These are phyloP conservation scores for Arabidopsis hybrid DNA, from an alignment of 441 rosid genomes.

Conservation along the genomic window DNA sequence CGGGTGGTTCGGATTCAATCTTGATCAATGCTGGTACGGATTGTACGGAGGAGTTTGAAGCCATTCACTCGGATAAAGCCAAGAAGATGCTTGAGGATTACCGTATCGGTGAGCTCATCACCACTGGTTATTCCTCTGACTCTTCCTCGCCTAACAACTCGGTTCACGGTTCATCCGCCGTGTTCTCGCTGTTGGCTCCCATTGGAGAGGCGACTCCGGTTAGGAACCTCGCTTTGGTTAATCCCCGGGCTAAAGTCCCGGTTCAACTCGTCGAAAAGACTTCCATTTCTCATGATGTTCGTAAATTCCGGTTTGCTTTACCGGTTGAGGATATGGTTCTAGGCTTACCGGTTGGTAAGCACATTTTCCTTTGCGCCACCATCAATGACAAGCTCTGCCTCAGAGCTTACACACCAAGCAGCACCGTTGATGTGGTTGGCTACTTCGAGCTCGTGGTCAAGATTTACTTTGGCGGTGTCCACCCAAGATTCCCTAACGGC, in stretches of 20 bases:
- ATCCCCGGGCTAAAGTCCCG: constrained; percentile 72
- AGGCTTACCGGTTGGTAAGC: constrained; percentile 88
- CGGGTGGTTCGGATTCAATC: constrained; percentile 87
- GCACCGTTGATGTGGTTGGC: constrained; percentile 66
- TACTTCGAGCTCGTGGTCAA: constrained; percentile 82
- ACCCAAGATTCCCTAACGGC: constrained; percentile 81
- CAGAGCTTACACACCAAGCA: constrained; percentile 89
- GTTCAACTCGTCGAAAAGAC: constrained; percentile 75
- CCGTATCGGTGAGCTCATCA: constrained; percentile 74
- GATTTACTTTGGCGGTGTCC: constrained; percentile 73
- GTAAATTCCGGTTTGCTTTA: constrained; percentile 71
- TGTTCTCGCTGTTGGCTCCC: constrained; percentile 54
- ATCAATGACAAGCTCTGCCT: constrained; percentile 78
- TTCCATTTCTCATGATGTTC: constrained; percentile 75
- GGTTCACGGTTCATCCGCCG: constrained; percentile 54
- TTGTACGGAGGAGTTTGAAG: constrained; percentile 94
- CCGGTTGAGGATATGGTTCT: constrained; percentile 51
- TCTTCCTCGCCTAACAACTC: constrained; percentile 74
- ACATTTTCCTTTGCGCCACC: constrained; percentile 71
- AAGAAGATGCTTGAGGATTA: constrained; percentile 81
- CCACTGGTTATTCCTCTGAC: constrained; percentile 57
- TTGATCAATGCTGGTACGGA: constrained; percentile 88
- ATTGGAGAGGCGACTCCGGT: constrained; percentile 56
- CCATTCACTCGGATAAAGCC: constrained; percentile 90
- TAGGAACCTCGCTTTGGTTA: constrained; percentile 60